These are phyloP conservation scores for Adansonia gregorii DNA, from an alignment of 441 rosid genomes.

Conservation along the genomic window DNA sequence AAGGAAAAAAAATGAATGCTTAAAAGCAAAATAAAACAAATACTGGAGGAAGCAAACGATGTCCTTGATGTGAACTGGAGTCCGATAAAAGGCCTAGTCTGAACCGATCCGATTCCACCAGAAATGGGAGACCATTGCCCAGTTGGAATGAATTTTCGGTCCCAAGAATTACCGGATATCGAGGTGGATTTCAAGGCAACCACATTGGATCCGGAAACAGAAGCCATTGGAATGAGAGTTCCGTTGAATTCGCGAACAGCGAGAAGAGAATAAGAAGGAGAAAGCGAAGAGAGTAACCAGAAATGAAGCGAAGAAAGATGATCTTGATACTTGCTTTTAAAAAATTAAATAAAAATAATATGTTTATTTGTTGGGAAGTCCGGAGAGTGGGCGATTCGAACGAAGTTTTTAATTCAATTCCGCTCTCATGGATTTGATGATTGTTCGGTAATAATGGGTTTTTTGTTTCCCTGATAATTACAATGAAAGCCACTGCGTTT, in stretches of 20 bases:
- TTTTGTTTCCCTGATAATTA: conserved; percentile 25
- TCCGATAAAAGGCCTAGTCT: conserved; percentile 36
- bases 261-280: conserved; percentile 33
- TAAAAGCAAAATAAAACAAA: conserved; percentile 1
- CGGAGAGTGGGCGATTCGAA: conserved; percentile 40
- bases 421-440: not conserved
- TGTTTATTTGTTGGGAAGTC: conserved; percentile 36
- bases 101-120: conserved; percentile 34
- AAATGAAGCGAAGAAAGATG: conserved; percentile 22
- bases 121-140: conserved; percentile 48
- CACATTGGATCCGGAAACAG: conserved; percentile 55
- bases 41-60: conserved; percentile 56
- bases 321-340: conserved; percentile 6
- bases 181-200: conserved; percentile 48
- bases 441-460: not conserved
- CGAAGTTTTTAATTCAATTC: conserved; percentile 29
- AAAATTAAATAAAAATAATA: not conserved
- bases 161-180: conserved; percentile 35
- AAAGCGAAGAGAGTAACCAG: conserved; percentile 40
- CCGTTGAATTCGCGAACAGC: conserved; percentile 33
- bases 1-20: not conserved
- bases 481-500: conserved; percentile 25
- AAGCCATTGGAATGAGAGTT: conserved; percentile 52
- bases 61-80: conserved; percentile 49
- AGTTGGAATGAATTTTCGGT: conserved; percentile 39